These are phyloP conservation scores for Trichoderma sp. DNA, from an alignment of 2,329 filamentous ascomycete genomes.

Conservation along the genomic window DNA sequence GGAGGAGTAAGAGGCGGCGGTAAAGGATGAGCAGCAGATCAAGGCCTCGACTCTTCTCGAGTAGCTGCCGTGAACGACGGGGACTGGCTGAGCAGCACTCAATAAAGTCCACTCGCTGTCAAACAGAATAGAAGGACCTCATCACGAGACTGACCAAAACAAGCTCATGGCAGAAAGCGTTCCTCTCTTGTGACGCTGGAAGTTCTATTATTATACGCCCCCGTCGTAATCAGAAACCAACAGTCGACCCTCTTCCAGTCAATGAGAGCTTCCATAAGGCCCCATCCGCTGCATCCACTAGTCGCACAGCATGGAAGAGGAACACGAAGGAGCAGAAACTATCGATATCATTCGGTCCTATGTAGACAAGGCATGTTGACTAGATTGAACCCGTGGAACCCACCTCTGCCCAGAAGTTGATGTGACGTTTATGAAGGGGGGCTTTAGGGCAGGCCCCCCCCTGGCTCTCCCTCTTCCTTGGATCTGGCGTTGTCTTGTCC, in stretches of 20 bases:
- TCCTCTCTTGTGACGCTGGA: background rate
- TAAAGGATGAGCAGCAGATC: background rate
- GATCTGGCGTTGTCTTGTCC: slow-evolving; percentile 4
- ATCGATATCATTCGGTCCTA: slow-evolving; percentile 29
- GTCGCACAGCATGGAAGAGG: slow-evolving; percentile 23
- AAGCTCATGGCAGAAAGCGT: background rate
- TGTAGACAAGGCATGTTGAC: background rate
- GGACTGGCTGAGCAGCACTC: too few relatives aligned
- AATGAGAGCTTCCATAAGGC: slow-evolving; percentile 11
- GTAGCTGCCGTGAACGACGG: too few relatives aligned
- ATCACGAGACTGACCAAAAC: background rate
- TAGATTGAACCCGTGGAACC: slow-evolving; percentile 17
- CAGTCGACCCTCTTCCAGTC: background rate
- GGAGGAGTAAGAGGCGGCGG: background rate
- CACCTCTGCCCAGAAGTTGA: slow-evolving; percentile 26
- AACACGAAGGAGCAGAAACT: slow-evolving; percentile 12
- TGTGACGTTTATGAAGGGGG: slow-evolving; percentile 24
- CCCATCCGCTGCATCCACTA: slow-evolving; percentile 8
- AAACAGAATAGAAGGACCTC: too few relatives aligned
- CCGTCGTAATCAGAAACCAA: background rate
- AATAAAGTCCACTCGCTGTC: too few relatives aligned
- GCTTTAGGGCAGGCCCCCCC: background rate
- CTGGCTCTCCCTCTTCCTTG: background rate
- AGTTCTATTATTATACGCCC: slow-evolving; percentile 18
- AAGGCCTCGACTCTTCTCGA: too few relatives aligned